Percentiles rank a stretch among this genome's conserved stretches.
phyloP scores from a whole-genome alignment of 129 eudicot species.

The Flaveria bidentis region DNA sequence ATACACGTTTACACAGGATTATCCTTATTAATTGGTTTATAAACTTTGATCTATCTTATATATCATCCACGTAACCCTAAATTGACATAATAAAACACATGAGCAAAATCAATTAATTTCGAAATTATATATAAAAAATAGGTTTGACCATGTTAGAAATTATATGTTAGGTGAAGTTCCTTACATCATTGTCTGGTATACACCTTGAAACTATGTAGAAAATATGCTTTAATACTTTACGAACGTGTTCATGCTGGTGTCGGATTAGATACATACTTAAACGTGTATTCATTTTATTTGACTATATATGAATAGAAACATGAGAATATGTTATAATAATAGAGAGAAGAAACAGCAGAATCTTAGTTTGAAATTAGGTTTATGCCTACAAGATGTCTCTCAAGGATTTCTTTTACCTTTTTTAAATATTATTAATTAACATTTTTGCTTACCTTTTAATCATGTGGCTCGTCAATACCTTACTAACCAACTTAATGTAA shows the following conservation, averaged over 20 bases:
- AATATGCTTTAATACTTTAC: constrained; percentile 1
- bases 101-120: not conserved
- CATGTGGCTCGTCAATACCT: too few relatives aligned
- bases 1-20: not conserved
- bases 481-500: too few relatives aligned
- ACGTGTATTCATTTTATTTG: constrained; percentile 12
- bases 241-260: constrained; percentile 28
- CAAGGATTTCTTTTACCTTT: not conserved
- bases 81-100: not conserved
- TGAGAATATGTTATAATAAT: not conserved
- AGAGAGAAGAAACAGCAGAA: constrained; percentile 15
- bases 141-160: constrained; percentile 32
- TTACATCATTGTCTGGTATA: constrained; percentile 33
- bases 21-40: not conserved
- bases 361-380: constrained; percentile 23
- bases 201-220: constrained; percentile 7
- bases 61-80: constrained; percentile 25
- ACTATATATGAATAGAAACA: not conserved
- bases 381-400: constrained; percentile 26
- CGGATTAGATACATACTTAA: constrained; percentile 23
- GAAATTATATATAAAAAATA: not conserved
- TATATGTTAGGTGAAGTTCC: constrained; percentile 28
- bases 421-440: not conserved
- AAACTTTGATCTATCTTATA: not conserved
- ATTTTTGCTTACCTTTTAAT: too few relatives aligned